Evolutionary conservation across 495 filamentous ascomycete species (phyloP), one percentile per base, ranked within the genome.

Genomic region (Neurospora tetraspora): DNA sequence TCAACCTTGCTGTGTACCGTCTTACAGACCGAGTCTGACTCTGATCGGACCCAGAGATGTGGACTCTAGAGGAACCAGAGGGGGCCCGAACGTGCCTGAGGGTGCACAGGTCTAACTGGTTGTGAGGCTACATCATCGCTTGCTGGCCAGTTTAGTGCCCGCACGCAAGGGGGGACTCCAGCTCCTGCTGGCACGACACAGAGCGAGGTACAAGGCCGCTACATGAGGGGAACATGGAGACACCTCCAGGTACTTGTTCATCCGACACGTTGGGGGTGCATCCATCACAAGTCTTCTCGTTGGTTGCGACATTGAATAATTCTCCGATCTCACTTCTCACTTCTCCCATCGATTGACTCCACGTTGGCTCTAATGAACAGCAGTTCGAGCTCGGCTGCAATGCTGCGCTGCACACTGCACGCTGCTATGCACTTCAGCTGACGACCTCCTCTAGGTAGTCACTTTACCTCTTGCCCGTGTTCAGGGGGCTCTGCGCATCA

Each of bases 401-500:
- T 61, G 53, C 53, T 34, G 53, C 53, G 53, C 53, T 61, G 27
- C 53, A 34, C 53, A 61, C 23, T 61, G 53, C 53, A 14, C 53
- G 14, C 53, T 61, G 53, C 27, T 9, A 61, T 61, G 53, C 53
- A 61, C 53, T 61, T 34, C 12, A 31, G 53, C 27, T 61, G 27
- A 61, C 27, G 27, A 34, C 53, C 53, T 61, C 53, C 53, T 61
- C 36, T 34, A n/a, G n/a, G n/a, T n/a, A 61, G 40, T 71, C 11
- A 65, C 18, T 23, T 77, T 71, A 79, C 69, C 76, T 73, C 73
- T 77, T 80, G 40, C 85, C 85, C 38, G 82, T 85, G 76, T 88
- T 88, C 69, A 87, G 77, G 4, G 83, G 81, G 77, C 86, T 85
- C 77, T 85, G 81, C 40, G 82, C 79, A 75, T 89, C 88, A 82